Base-by-base conservation (phyloP, 768 basidiomycete species). In the Amanita fuliginea region DNA sequence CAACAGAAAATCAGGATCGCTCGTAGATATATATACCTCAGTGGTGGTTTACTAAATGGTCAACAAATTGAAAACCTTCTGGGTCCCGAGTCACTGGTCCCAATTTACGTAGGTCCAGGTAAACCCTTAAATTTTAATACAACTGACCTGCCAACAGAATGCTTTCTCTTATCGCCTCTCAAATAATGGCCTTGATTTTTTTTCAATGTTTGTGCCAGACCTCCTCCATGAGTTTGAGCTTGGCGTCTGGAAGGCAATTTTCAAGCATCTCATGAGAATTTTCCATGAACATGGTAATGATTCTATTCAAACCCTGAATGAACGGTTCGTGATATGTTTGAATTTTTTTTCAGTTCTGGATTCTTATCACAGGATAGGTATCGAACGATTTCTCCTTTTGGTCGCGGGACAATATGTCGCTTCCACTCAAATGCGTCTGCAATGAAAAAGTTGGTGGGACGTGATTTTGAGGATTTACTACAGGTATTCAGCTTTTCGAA, bases 391-490 rank as follows among this genome's bases (percentile, higher is more conserved):
- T 54, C 63, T 14, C 58, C 62, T 18, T 67, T 65, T 51, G 65
- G 66, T 0, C 48, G 55, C 0, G 59, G 53, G 6, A 63, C 64
- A 0, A 74, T 75, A 6, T 60, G 65, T 0, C 48, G 54, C 9
- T 74, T 74, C 47, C 42, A 54, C 14, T 44, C 40, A 0, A 69
- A 71, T 51, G 59, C 64, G 0, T 63, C 66, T 0, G 63, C 62
- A 13, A 62, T 70, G 60, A 64, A 40, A 16, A 47, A 32, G 64
- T 34, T 61, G 67, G 26, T 47, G 65, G 2, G 64, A 1, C 54
- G 64, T 0, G 66, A 74, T 41, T 74, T 67, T 46, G 68, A 74
- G 44, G 70, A 75, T 35, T 51, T 73, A 1, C 56, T 74, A 0
- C 71, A 74, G 62, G 73, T 67, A 40, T 11, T 4, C 8, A 8